Conservation (phyloP, 2,329 filamentous ascomycete genomes). For the Colletotrichum neosansevieriae region DNA sequence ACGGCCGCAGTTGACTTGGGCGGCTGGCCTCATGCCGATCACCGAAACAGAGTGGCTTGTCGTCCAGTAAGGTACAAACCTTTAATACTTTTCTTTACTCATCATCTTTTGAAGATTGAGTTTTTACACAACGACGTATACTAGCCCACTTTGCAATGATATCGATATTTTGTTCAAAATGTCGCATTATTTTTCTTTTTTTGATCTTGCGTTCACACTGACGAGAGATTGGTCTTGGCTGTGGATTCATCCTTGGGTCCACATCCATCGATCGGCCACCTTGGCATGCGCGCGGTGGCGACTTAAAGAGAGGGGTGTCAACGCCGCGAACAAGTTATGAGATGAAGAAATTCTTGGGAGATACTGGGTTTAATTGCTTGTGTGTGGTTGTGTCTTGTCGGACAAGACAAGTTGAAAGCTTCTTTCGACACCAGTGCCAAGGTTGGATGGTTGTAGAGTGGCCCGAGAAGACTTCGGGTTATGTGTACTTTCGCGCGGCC, state of each 20-base stretch:
- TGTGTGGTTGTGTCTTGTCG: neutral
- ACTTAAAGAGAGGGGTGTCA: neutral
- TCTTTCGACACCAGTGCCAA: neutral
- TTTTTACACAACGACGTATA: no score
- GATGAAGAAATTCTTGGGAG: neutral
- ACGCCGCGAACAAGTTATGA: constrained; percentile 7
- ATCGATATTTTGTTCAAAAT: neutral
- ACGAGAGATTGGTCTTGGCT: neutral
- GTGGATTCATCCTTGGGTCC: neutral
- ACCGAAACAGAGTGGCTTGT: no score
- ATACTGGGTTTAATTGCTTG: neutral
- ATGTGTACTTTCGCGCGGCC: no score
- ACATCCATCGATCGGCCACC: neutral
- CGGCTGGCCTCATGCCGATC: no score
- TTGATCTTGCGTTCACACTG: neutral
- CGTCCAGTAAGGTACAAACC: no score
- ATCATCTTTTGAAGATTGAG: no score
- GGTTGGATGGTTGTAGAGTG: neutral
- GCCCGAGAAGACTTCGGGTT: neutral
- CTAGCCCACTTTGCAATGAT: no score
- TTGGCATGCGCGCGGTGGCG: constrained; percentile 4
- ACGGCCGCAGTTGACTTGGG: no score
- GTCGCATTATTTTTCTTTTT: no score
- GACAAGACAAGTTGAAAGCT: constrained; percentile 16
- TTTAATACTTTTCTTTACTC: no score